phyloP scores from a whole-genome alignment of 2,329 filamentous ascomycete genomes.

The Bipolaris sorokiniana region DNA sequence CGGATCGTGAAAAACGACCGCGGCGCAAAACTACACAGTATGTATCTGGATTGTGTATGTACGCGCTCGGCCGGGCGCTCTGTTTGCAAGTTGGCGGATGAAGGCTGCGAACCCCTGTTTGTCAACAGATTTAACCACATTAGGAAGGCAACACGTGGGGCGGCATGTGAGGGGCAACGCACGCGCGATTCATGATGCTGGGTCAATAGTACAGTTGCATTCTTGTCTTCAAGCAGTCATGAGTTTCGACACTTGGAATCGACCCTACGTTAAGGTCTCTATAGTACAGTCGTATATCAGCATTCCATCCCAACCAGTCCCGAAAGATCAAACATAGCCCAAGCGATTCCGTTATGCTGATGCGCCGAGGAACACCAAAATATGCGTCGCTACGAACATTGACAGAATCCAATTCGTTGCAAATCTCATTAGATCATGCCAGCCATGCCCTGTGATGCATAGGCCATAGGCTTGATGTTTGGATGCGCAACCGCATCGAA shows the following conservation, averaged over 20 bases:
- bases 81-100: slow-evolving; percentile 11
- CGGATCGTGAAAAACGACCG: background rate
- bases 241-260: slow-evolving; percentile 4
- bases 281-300: slow-evolving; percentile 20
- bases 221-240: background rate
- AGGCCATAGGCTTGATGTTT: slow-evolving; percentile 91
- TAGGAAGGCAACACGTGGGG: slow-evolving; percentile 18
- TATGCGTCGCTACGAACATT: slow-evolving; percentile 43
- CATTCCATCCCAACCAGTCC: slow-evolving; percentile 17
- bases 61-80: slow-evolving; percentile 6
- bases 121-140: slow-evolving; percentile 14
- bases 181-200: background rate
- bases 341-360: slow-evolving; percentile 35
- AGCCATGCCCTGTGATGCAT: slow-evolving; percentile 81
- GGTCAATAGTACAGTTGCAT: background rate
- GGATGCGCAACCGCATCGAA: slow-evolving; percentile 98
- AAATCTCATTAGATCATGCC: slow-evolving; percentile 66
- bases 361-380: slow-evolving; percentile 46
- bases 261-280: slow-evolving; percentile 5
- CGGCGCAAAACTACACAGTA: background rate
- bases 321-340: slow-evolving; percentile 22
- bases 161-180: slow-evolving; percentile 20
- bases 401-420: slow-evolving; percentile 21
- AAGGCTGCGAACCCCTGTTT: slow-evolving; percentile 12
- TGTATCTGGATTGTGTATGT: background rate